Evolutionary conservation across 2,329 filamentous ascomycete genomes (phyloP).

Genomic region (Gliomastix tumulicola): DNA sequence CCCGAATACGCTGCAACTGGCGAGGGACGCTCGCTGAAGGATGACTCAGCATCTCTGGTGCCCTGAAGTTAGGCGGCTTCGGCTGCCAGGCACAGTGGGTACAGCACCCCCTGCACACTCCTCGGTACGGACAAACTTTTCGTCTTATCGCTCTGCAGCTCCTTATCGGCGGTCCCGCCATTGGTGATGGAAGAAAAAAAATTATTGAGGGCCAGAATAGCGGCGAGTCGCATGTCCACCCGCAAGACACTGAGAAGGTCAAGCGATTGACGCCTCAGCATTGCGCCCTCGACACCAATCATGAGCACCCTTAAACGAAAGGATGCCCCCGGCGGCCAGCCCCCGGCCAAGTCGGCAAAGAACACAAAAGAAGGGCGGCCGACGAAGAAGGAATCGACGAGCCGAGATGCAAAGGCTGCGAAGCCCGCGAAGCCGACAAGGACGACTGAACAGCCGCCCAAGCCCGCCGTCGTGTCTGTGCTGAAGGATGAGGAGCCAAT

Average conservation of each 20-base stretch:
- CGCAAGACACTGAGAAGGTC: too few relatives aligned
- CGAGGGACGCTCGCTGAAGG: too few relatives aligned
- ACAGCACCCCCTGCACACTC: too few relatives aligned
- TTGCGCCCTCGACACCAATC: constrained; percentile 14
- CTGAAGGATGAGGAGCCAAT: constrained; percentile 75
- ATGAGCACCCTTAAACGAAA: constrained; percentile 55
- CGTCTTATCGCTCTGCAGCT: background rate
- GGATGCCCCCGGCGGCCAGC: constrained; percentile 45
- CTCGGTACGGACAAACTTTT: too few relatives aligned
- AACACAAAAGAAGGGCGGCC: constrained; percentile 36
- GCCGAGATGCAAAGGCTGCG: constrained; percentile 17
- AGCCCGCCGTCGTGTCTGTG: constrained; percentile 31
- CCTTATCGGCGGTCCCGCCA: background rate
- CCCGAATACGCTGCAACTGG: too few relatives aligned
- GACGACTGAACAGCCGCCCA: constrained; percentile 18
- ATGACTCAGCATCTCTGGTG: too few relatives aligned
- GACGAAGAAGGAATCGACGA: constrained; percentile 33
- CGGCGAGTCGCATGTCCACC: too few relatives aligned
- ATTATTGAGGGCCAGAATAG: too few relatives aligned
- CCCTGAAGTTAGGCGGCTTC: too few relatives aligned
- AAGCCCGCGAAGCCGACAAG: constrained; percentile 16
- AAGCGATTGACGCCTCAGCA: background rate
- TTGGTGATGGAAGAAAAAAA: background rate
- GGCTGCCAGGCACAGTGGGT: too few relatives aligned
- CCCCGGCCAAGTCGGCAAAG: constrained; percentile 41